Conservation (phyloP, 176 grass and related monocot species). For the Echinochloa phyllopogon region DNA sequence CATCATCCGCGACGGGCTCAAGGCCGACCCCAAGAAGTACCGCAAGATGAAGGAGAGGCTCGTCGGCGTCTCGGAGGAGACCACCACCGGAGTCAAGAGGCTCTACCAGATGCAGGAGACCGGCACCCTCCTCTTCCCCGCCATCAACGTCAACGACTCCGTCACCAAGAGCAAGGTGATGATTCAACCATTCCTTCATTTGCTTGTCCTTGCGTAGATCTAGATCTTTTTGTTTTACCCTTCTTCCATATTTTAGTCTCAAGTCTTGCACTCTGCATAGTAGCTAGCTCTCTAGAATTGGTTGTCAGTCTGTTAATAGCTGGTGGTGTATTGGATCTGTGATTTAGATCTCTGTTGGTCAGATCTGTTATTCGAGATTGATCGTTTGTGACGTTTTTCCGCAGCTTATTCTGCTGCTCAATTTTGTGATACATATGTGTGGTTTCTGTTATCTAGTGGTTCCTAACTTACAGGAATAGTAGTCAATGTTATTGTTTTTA, state of each 20-base stretch:
- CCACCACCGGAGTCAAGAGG: conserved; percentile 90
- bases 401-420: background rate
- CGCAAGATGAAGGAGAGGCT: conserved; percentile 95
- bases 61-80: conserved; percentile 95
- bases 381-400: background rate
- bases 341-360: background rate
- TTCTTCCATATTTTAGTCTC: background rate
- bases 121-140: conserved; percentile 80
- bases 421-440: background rate
- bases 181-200: background rate
- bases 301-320: background rate
- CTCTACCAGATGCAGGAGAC: conserved; percentile 91
- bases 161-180: conserved; percentile 99
- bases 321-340: background rate
- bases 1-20: conserved; percentile 87
- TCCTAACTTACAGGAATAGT: background rate
- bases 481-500: background rate
- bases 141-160: conserved; percentile 94
- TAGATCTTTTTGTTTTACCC: background rate
- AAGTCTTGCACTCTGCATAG: no score
- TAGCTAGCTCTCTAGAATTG: background rate
- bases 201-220: background rate
- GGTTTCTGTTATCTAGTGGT: background rate
- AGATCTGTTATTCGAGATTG: background rate
- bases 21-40: conserved; percentile 76